Evolutionary conservation across 129 eudicot genomes (phyloP).

Genomic region (Chrysanthemum lavandulifolium): DNA sequence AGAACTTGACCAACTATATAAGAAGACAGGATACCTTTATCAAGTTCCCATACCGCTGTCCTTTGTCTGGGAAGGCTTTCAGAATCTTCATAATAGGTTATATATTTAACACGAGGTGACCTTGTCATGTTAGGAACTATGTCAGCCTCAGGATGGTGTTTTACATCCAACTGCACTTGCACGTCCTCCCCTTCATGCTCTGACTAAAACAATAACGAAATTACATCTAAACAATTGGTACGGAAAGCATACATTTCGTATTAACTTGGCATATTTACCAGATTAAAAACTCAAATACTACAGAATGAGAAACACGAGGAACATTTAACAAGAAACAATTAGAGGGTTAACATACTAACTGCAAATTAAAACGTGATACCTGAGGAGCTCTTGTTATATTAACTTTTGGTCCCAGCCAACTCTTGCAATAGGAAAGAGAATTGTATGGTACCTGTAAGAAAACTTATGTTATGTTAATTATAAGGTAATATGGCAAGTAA

Average conservation of each 20-base stretch:
- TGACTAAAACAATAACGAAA: conserved; percentile 50
- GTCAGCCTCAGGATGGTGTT: conserved; percentile 58
- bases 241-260: conserved; percentile 2
- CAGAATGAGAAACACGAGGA: not conserved
- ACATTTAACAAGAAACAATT: not conserved
- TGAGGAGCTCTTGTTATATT: conserved; percentile 97
- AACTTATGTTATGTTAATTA: conserved; percentile 6
- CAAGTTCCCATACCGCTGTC: conserved; percentile 98
- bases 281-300: conserved; percentile 8
- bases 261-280: conserved; percentile 7
- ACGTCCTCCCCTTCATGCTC: conserved; percentile 95
- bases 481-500: conserved; percentile 10
- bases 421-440: conserved; percentile 98
- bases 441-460: conserved; percentile 75
- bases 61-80: conserved; percentile 88
- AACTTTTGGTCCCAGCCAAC: conserved; percentile 92
- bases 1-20: not conserved
- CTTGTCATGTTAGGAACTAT: conserved; percentile 88
- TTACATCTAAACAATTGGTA: not conserved
- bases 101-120: conserved; percentile 73
- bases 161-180: conserved; percentile 65
- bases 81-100: conserved; percentile 89
- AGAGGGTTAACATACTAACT: conserved; percentile 14
- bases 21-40: conserved; percentile 53
- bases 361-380: conserved; percentile 37